Evolutionary conservation across 352 stramenopile genomes (phyloP).

Genomic region (Globisporangium echinulatum): DNA sequence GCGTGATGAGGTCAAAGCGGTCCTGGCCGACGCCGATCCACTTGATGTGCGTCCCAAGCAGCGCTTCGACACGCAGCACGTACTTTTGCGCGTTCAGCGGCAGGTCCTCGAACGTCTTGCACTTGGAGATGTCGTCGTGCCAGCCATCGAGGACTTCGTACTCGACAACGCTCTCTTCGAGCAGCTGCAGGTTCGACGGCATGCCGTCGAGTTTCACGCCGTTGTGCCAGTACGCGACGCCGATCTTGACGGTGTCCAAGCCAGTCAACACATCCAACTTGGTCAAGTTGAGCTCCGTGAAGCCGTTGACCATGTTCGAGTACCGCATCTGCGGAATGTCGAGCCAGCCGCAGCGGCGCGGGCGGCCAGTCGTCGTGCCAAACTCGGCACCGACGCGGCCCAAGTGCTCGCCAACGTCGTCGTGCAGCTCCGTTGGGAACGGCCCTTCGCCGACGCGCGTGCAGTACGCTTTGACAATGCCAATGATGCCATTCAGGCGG

Average conservation of each 20-base stretch:
- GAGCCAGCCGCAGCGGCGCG: slow-evolving; percentile 97
- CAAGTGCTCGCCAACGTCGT: slow-evolving; percentile 90
- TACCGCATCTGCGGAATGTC: slow-evolving; percentile 96
- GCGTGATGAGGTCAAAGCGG: slow-evolving; percentile 93
- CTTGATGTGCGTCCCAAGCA: slow-evolving; percentile 94
- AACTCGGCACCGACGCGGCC: slow-evolving; percentile 93
- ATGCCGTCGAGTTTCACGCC: slow-evolving; percentile 93
- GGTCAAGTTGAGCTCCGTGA: slow-evolving; percentile 97
- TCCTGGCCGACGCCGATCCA: slow-evolving; percentile 98
- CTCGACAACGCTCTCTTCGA: slow-evolving; percentile 92
- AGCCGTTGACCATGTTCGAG: slow-evolving; percentile 92
- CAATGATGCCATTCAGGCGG: slow-evolving; percentile 91
- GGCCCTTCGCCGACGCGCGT: slow-evolving; percentile 98
- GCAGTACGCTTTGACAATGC: slow-evolving; percentile 99
- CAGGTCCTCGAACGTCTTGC: slow-evolving; percentile 95
- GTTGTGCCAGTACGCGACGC: slow-evolving; percentile 93
- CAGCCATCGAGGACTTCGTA: slow-evolving; percentile 93
- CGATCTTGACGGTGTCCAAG: slow-evolving; percentile 94
- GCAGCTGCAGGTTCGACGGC: slow-evolving; percentile 91
- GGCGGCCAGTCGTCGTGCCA: slow-evolving; percentile 96
- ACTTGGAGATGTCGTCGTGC: slow-evolving; percentile 96
- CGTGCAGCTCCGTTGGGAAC: slow-evolving; percentile 97
- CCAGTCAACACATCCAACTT: slow-evolving; percentile 99
- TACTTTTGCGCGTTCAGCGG: slow-evolving; percentile 94
- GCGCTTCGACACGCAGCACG: slow-evolving; percentile 95